phyloP scores from a whole-genome alignment of 495 filamentous ascomycete species.

The Penicillium atrosanguineum region DNA sequence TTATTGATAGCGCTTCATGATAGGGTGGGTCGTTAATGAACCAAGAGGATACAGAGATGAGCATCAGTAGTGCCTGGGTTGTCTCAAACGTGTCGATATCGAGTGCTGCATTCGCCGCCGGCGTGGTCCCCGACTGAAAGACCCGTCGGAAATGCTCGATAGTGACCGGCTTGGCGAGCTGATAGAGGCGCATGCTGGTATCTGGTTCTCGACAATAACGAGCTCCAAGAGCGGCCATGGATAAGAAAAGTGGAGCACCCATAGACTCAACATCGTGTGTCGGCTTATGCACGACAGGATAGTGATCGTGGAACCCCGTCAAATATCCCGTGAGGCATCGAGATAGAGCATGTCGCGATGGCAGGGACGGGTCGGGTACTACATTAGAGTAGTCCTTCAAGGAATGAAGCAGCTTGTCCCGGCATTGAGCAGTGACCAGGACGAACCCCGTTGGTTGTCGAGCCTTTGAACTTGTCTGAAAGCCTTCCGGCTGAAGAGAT shows the following conservation, averaged over 20 bases:
- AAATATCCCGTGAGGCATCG: constrained; percentile 66
- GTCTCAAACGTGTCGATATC: constrained; percentile 31
- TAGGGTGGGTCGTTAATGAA: constrained; percentile 38
- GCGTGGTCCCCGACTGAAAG: constrained; percentile 25
- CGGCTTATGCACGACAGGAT: constrained; percentile 66
- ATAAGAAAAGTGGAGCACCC: constrained; percentile 59
- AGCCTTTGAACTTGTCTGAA: constrained; percentile 27
- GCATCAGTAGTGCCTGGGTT: constrained; percentile 30
- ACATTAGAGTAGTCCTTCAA: constrained; percentile 33
- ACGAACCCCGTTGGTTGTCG: constrained; percentile 33
- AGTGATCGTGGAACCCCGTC: constrained; percentile 65
- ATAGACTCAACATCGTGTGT: constrained; percentile 54
- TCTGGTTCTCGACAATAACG: constrained; percentile 55
- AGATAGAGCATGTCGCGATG: constrained; percentile 61
- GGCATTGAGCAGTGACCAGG: constrained; percentile 35
- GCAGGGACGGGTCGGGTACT: constrained; percentile 34
- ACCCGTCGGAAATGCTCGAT: constrained; percentile 37
- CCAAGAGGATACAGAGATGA: constrained; percentile 38
- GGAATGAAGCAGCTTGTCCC: constrained; percentile 28
- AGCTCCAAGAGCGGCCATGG: constrained; percentile 63
- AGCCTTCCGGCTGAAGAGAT: constrained; percentile 37
- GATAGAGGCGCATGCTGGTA: constrained; percentile 48
- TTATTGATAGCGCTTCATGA: constrained; percentile 32
- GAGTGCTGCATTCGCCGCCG: constrained; percentile 13
- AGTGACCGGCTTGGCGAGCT: constrained; percentile 38